Conservation (phyloP, 352 stramenopile genomes). For the Plasmopara muralis region DNA sequence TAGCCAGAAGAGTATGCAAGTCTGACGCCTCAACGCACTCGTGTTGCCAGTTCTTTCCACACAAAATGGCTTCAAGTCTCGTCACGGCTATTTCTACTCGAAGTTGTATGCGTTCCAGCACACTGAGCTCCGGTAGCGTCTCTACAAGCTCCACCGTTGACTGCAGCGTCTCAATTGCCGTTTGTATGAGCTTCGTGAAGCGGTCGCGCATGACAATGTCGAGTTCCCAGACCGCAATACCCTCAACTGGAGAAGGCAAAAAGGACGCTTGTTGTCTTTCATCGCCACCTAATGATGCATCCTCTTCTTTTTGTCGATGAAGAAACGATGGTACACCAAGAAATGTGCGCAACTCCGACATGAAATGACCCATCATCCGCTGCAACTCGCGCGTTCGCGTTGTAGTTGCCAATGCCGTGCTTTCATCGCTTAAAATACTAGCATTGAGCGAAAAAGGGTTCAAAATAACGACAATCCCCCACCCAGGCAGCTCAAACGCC, state of each 20-base stretch:
- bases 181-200: conserved; percentile 48
- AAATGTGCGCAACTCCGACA: conserved; percentile 54
- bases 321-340: conserved; percentile 53
- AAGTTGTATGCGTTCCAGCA: conserved; percentile 53
- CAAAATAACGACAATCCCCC: conserved; percentile 56
- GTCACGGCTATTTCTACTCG: conserved; percentile 45
- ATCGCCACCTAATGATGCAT: conserved; percentile 1
- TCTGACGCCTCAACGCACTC: conserved; percentile 22
- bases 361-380: conserved; percentile 61
- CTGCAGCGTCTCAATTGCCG: conserved; percentile 57
- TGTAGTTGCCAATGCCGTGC: neutral
- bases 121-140: conserved; percentile 65
- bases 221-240: conserved; percentile 70
- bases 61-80: conserved; percentile 50
- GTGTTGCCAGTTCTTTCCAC: conserved; percentile 7
- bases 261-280: conserved; percentile 26
- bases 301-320: conserved; percentile 30
- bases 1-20: conserved; percentile 22
- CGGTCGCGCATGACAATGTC: conserved; percentile 43
- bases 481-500: conserved; percentile 67
- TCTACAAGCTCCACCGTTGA: conserved; percentile 67
- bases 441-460: conserved; percentile 26
- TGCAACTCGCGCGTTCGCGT: conserved; percentile 29
- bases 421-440: neutral
- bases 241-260: conserved; percentile 39